These are phyloP conservation scores for Geum urbanum DNA, from an alignment of 306 rosid genomes.

Conservation along the genomic window DNA sequence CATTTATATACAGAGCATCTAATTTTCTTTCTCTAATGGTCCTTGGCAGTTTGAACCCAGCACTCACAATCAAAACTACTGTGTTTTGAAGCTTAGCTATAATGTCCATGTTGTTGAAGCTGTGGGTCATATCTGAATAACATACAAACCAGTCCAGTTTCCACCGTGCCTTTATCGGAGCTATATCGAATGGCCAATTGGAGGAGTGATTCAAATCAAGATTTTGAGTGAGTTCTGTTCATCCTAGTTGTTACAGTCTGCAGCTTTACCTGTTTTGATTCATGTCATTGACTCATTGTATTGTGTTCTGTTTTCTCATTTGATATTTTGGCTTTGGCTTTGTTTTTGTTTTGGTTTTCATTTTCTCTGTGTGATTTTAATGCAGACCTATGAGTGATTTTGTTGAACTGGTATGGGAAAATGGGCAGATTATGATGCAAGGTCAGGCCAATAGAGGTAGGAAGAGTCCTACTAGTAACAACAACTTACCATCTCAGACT, in stretches of 20 bases:
- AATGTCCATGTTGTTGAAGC: constrained; percentile 29
- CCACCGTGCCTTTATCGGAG: constrained; percentile 83
- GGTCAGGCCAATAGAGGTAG: constrained; percentile 69
- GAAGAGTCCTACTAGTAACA: constrained; percentile 50
- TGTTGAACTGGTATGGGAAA: constrained; percentile 85
- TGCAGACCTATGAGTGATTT: constrained; percentile 69
- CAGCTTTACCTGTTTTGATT: constrained; percentile 13
- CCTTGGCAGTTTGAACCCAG: constrained; percentile 21
- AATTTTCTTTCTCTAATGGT: constrained; percentile 27
- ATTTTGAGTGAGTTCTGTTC: constrained; percentile 60
- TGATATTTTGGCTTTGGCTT: constrained; percentile 1
- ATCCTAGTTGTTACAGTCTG: constrained; percentile 11
- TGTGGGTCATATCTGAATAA: constrained; percentile 35
- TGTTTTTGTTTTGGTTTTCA: not conserved
- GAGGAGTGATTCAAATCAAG: constrained; percentile 48
- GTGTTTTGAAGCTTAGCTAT: constrained; percentile 33
- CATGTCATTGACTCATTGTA: constrained; percentile 6
- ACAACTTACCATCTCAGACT: constrained; percentile 50
- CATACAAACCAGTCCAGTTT: constrained; percentile 24
- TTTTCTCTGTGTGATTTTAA: constrained; percentile 30
- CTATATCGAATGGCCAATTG: constrained; percentile 61
- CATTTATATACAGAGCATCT: not conserved
- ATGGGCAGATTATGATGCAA: constrained; percentile 77
- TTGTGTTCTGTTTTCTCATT: constrained; percentile 19
- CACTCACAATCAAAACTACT: constrained; percentile 13